Conservation (phyloP, 805 yeast genomes). For the Metschnikowia koreensis region DNA sequence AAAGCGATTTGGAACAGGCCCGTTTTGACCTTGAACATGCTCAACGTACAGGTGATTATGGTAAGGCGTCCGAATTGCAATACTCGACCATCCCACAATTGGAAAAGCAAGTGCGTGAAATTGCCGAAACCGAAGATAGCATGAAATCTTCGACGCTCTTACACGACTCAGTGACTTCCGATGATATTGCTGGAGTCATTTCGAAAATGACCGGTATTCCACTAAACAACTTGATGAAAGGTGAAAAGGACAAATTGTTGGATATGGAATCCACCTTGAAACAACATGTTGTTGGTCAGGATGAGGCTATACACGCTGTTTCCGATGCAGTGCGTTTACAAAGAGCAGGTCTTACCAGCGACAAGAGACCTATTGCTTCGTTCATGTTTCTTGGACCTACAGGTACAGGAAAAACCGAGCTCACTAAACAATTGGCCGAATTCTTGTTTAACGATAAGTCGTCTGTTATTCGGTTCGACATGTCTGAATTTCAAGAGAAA, state of each 20-base stretch:
- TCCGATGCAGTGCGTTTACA: constrained; percentile 94
- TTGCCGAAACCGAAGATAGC: constrained; percentile 37
- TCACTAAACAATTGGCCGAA: constrained; percentile 89
- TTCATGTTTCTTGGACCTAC: constrained; percentile 98
- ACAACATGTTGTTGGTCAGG: constrained; percentile 88
- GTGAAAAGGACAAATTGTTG: constrained; percentile 87
- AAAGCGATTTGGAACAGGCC: constrained; percentile 81
- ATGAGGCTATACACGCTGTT: constrained; percentile 86
- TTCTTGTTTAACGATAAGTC: constrained; percentile 87
- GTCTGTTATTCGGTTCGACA: constrained; percentile 88
- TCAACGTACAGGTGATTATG: constrained; percentile 84
- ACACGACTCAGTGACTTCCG: constrained; percentile 92
- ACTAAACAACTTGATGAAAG: constrained; percentile 83
- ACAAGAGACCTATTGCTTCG: constrained; percentile 92
- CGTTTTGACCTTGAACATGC: constrained; percentile 77
- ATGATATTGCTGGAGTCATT: constrained; percentile 89
- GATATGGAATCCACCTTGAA: constrained; percentile 82
- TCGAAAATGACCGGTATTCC: constrained; percentile 97
- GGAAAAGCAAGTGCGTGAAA: constrained; percentile 56
- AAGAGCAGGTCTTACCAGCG: constrained; percentile 94
- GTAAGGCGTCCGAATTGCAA: constrained; percentile 82
- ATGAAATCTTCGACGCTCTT: constrained; percentile 40
- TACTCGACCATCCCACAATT: constrained; percentile 83
- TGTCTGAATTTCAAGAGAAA: constrained; percentile 97
- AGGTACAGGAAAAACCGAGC: constrained; percentile 97